These are phyloP conservation scores for Trichoderma endophyticum DNA, from an alignment of 2,329 filamentous ascomycete species.

Conservation along the genomic window DNA sequence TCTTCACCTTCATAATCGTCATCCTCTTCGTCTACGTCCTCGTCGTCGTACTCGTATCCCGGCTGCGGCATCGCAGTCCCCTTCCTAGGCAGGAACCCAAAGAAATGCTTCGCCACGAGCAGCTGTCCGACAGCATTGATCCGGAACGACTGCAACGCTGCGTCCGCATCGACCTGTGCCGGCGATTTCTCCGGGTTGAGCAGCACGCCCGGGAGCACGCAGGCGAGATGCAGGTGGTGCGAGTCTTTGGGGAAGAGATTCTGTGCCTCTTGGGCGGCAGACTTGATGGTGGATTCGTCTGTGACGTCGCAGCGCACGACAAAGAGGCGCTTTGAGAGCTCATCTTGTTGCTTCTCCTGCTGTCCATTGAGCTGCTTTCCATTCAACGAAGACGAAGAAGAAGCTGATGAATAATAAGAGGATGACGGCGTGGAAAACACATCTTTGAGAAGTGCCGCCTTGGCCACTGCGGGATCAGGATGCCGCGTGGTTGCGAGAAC, in stretches of 20 bases:
- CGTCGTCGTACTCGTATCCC: neutral
- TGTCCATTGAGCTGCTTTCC: neutral
- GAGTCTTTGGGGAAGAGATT: conserved; percentile 48
- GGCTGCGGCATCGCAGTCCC: conserved; percentile 30
- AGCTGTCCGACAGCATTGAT: conserved; percentile 73
- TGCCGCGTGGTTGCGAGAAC: conserved; percentile 45
- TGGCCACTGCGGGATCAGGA: conserved; percentile 35
- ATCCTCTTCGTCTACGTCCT: neutral
- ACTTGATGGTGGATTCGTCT: conserved; percentile 60
- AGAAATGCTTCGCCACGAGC: conserved; percentile 74
- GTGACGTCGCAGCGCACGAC: conserved; percentile 45
- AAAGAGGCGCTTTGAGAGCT: conserved; percentile 36
- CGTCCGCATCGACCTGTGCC: conserved; percentile 57
- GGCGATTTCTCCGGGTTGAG: conserved; percentile 67
- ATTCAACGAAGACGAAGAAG: neutral
- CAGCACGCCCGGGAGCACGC: conserved; percentile 69
- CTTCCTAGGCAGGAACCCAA: conserved; percentile 63
- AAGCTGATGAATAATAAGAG: neutral
- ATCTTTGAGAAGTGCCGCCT: conserved; percentile 32
- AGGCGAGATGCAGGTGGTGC: conserved; percentile 64
- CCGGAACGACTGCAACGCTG: conserved; percentile 65
- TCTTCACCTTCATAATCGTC: neutral
- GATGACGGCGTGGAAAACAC: conserved; percentile 20
- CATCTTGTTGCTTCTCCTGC: neutral
- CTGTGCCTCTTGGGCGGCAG: conserved; percentile 51